Conservation (phyloP, 768 basidiomycete genomes). For the Scleroderma citrinum region DNA sequence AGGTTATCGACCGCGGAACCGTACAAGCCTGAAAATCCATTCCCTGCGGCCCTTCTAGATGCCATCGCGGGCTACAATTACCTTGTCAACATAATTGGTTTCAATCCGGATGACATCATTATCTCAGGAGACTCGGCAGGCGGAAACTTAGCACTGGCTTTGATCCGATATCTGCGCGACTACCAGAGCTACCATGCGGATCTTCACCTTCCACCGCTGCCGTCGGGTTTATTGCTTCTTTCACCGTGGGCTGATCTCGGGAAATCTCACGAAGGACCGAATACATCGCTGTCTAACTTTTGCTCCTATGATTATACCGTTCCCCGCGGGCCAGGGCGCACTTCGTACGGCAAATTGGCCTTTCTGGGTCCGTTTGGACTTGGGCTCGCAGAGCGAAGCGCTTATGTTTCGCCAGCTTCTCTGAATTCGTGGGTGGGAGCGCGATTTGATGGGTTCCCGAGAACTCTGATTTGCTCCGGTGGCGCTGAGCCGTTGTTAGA, state of each 20-base stretch:
- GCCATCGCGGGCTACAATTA: slow-evolving; percentile 45
- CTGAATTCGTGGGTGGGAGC: slow-evolving; percentile 32
- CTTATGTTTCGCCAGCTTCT: slow-evolving; percentile 59
- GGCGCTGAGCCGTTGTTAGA: slow-evolving; percentile 55
- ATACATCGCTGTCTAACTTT: slow-evolving; percentile 33
- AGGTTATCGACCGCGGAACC: slow-evolving; percentile 34
- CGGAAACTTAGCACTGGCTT: slow-evolving; percentile 39
- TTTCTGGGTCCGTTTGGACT: slow-evolving; percentile 47
- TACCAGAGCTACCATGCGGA: slow-evolving; percentile 9
- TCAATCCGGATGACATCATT: slow-evolving; percentile 38
- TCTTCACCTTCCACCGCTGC: slow-evolving; percentile 15
- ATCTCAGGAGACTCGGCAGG: slow-evolving; percentile 52
- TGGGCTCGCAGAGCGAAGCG: slow-evolving; percentile 40
- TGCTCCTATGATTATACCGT: slow-evolving; percentile 24
- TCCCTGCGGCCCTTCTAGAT: slow-evolving; percentile 51
- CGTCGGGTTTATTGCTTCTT: slow-evolving; percentile 29
- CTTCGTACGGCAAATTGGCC: slow-evolving; percentile 32
- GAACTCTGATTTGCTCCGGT: slow-evolving; percentile 55
- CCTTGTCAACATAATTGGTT: slow-evolving; percentile 38
- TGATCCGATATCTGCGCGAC: slow-evolving; percentile 33
- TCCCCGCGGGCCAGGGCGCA: slow-evolving; percentile 5
- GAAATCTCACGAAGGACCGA: slow-evolving; percentile 20
- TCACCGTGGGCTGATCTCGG: slow-evolving; percentile 27
- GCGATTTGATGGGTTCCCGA: slow-evolving; percentile 51
- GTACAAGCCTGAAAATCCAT: slow-evolving; percentile 30